Percentiles rank a stretch among this genome's conserved stretches.
Evolutionary conservation across 495 filamentous ascomycete genomes (phyloP).

Genomic region (Pseudoneurospora amorphoporcata): DNA sequence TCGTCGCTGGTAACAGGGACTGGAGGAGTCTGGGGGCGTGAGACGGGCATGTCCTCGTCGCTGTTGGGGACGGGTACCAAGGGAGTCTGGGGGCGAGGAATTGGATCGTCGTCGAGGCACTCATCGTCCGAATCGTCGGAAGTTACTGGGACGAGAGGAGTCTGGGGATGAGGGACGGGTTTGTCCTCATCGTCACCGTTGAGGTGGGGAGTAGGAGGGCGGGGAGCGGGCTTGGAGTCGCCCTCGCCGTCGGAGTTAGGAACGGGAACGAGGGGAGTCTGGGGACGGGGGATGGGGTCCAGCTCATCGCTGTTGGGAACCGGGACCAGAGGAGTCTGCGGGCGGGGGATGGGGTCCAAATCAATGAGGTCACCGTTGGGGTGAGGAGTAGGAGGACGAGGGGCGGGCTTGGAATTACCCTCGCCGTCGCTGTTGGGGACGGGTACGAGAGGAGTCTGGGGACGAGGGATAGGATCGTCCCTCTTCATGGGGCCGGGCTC

Average conservation of each 20-base stretch:
- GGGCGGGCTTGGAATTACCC: too few relatives aligned
- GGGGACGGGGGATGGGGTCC: background rate
- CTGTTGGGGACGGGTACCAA: background rate
- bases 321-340: background rate
- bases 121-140: background rate
- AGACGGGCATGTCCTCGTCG: background rate
- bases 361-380: background rate
- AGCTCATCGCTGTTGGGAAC: background rate
- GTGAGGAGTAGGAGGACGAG: too few relatives aligned
- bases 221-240: background rate
- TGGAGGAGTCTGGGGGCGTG: background rate
- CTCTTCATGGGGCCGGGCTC: background rate
- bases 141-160: background rate
- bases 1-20: background rate
- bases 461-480: background rate
- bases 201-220: background rate
- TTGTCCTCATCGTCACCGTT: background rate
- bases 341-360: background rate
- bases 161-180: background rate
- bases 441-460: background rate
- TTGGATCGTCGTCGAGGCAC: background rate
- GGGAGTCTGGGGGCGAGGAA: background rate
- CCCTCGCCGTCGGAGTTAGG: background rate
- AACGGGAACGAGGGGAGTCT: background rate
- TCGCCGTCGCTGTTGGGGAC: background rate